These are phyloP conservation scores for Cephalotrichum gorgonifer DNA, from an alignment of 2,329 filamentous ascomycete species.

Conservation along the genomic window DNA sequence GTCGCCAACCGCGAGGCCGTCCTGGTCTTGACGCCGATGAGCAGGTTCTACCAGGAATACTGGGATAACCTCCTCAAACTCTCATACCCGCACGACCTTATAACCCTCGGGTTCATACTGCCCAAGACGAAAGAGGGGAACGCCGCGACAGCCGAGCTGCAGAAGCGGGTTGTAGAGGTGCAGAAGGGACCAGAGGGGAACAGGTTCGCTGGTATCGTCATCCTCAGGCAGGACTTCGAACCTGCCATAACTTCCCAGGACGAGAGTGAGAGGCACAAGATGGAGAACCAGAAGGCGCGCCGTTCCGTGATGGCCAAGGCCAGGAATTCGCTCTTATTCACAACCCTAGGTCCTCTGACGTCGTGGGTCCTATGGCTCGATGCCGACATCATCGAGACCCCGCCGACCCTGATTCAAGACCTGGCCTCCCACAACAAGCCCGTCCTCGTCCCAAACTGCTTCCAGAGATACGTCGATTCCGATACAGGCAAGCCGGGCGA, in stretches of 20 bases:
- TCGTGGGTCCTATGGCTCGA: slow-evolving; percentile 98
- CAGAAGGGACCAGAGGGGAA: slow-evolving; percentile 73
- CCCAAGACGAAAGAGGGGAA: slow-evolving; percentile 92
- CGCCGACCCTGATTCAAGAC: slow-evolving; percentile 77
- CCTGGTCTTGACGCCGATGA: slow-evolving; percentile 85
- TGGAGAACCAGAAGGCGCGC: slow-evolving; percentile 77
- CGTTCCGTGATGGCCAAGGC: slow-evolving; percentile 87
- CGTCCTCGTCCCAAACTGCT: slow-evolving; percentile 94
- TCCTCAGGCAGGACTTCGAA: slow-evolving; percentile 91
- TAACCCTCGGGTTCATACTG: slow-evolving; percentile 91
- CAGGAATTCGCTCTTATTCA: slow-evolving; percentile 89
- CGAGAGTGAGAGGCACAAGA: slow-evolving; percentile 83
- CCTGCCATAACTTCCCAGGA: slow-evolving; percentile 69
- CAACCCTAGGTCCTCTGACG: slow-evolving; percentile 79
- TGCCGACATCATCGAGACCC: slow-evolving; percentile 82
- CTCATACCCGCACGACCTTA: slow-evolving; percentile 84
- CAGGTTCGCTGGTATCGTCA: slow-evolving; percentile 87
- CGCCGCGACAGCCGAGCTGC: slow-evolving; percentile 68
- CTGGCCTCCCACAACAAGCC: slow-evolving; percentile 78
- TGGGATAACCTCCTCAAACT: slow-evolving; percentile 87
- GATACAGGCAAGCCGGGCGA: slow-evolving; percentile 61
- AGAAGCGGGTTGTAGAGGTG: slow-evolving; percentile 75
- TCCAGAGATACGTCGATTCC: slow-evolving; percentile 68
- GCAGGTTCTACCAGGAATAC: slow-evolving; percentile 86
- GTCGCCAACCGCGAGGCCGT: slow-evolving; percentile 73